Evolutionary conservation across 805 yeast species (phyloP).

Genomic region (Komagataella populi): DNA sequence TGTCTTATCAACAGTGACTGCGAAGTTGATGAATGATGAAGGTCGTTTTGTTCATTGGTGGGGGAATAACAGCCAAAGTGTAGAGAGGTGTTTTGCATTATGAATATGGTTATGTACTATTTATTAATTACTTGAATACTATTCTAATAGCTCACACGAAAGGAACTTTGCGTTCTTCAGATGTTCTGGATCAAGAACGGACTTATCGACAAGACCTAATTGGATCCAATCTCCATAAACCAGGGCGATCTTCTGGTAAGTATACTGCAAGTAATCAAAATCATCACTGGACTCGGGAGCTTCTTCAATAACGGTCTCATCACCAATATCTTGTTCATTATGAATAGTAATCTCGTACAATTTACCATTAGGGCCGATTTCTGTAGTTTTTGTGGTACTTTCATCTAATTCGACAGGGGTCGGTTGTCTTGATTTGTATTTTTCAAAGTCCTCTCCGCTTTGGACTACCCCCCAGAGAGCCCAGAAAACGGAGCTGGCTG

Average conservation of each 20-base stretch:
- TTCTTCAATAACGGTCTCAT: slow-evolving; percentile 10
- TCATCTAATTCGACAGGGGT: not conserved
- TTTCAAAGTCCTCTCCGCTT: slow-evolving; percentile 12
- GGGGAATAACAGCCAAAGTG: slow-evolving; percentile 29
- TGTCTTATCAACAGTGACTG: slow-evolving; percentile 9
- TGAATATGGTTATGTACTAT: not conserved
- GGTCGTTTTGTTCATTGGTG: slow-evolving; percentile 23
- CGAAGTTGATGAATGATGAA: slow-evolving; percentile 5
- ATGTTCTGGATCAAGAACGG: slow-evolving; percentile 15
- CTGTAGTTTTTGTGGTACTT: slow-evolving; percentile 10
- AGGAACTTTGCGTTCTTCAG: slow-evolving; percentile 25
- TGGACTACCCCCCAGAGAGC: slow-evolving; percentile 76
- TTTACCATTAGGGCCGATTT: slow-evolving; percentile 45
- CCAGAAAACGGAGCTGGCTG: slow-evolving; percentile 73
- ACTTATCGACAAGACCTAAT: slow-evolving; percentile 34
- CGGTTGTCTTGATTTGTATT: not conserved
- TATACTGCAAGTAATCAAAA: slow-evolving; percentile 68
- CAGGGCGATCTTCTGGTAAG: slow-evolving; percentile 60
- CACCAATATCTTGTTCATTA: slow-evolving; percentile 16
- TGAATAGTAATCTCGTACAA: slow-evolving; percentile 22
- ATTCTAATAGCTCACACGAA: slow-evolving; percentile 18
- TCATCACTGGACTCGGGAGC: slow-evolving; percentile 31
- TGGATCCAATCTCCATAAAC: slow-evolving; percentile 63
- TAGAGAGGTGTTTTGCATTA: slow-evolving; percentile 33
- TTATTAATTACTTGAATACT: not conserved